These are phyloP conservation scores for Sugiyamaella valdiviana DNA, from an alignment of 805 yeast genomes.

Conservation along the genomic window DNA sequence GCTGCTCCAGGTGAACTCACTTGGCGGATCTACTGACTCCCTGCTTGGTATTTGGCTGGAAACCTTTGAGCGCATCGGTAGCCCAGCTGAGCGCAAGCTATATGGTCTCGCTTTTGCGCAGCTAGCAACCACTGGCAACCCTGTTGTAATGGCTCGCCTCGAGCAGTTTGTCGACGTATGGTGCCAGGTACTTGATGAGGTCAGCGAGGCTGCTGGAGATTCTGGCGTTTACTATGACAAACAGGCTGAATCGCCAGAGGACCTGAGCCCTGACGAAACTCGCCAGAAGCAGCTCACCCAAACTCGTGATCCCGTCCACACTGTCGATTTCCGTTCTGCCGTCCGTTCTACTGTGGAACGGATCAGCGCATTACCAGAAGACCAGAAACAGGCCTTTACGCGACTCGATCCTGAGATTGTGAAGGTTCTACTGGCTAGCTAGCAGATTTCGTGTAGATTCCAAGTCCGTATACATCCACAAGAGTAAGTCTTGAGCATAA, in stretches of 20 bases:
- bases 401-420: not conserved
- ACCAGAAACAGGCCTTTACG: not conserved
- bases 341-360: slow-evolving; percentile 29
- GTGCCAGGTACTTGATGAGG: slow-evolving; percentile 63
- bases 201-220: slow-evolving; percentile 60
- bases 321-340: slow-evolving; percentile 42
- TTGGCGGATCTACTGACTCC: not conserved
- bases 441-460: too few relatives aligned
- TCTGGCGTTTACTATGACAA: slow-evolving; percentile 22
- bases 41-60: slow-evolving; percentile 29
- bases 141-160: slow-evolving; percentile 25
- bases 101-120: slow-evolving; percentile 57
- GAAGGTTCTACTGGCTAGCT: not conserved
- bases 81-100: slow-evolving; percentile 68
- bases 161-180: slow-evolving; percentile 37
- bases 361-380: not conserved
- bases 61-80: slow-evolving; percentile 50
- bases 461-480: not conserved
- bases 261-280: slow-evolving; percentile 20
- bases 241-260: slow-evolving; percentile 8
- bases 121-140: slow-evolving; percentile 37
- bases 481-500: not conserved
- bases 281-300: slow-evolving; percentile 33
- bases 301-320: slow-evolving; percentile 47
- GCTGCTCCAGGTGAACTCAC: slow-evolving; percentile 17